Conservation (phyloP, 2,329 filamentous ascomycete genomes). For the Dendryphion nanum region DNA sequence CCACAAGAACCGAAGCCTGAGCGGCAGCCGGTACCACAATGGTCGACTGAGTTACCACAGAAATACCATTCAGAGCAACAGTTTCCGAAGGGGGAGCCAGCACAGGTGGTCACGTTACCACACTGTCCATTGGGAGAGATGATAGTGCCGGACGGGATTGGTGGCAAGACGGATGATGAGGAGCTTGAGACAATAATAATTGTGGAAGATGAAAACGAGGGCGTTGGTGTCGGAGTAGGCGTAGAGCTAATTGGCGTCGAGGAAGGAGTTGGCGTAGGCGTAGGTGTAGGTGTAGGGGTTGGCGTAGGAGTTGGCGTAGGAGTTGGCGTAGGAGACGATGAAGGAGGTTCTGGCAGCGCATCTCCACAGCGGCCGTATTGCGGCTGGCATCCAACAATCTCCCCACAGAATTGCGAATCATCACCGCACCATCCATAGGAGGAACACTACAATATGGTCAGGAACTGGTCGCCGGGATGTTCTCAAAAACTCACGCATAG, state of each 20-base stretch:
- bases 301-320: constrained; percentile 9
- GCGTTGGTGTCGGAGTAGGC: too few relatives aligned
- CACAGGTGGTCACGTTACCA: constrained; percentile 29
- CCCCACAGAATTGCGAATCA: constrained; percentile 18
- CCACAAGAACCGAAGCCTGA: constrained; percentile 22
- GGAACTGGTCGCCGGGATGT: background rate
- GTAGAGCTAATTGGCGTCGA: constrained; percentile 6
- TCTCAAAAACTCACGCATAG: constrained; percentile 14
- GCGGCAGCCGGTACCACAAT: constrained; percentile 28
- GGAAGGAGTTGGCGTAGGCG: constrained; percentile 5
- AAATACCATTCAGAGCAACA: constrained; percentile 29
- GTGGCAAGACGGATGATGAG: constrained; percentile 16
- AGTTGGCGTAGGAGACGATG: constrained; percentile 15
- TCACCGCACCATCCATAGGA: constrained; percentile 26
- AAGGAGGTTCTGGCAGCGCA: constrained; percentile 11
- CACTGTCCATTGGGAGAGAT: constrained; percentile 26
- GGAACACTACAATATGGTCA: constrained; percentile 14
- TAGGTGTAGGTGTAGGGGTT: constrained; percentile 8
- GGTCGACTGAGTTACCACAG: constrained; percentile 19
- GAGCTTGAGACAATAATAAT: constrained; percentile 1
- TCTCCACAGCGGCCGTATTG: constrained; percentile 27
- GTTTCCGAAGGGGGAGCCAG: constrained; percentile 19
- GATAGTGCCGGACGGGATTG: constrained; percentile 22
- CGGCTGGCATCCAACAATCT: constrained; percentile 26
- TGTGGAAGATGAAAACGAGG: constrained; percentile 5